Base-by-base conservation (phyloP, 192 early-diverging fungal genomes). In the Martensiomyces pterosporus region DNA sequence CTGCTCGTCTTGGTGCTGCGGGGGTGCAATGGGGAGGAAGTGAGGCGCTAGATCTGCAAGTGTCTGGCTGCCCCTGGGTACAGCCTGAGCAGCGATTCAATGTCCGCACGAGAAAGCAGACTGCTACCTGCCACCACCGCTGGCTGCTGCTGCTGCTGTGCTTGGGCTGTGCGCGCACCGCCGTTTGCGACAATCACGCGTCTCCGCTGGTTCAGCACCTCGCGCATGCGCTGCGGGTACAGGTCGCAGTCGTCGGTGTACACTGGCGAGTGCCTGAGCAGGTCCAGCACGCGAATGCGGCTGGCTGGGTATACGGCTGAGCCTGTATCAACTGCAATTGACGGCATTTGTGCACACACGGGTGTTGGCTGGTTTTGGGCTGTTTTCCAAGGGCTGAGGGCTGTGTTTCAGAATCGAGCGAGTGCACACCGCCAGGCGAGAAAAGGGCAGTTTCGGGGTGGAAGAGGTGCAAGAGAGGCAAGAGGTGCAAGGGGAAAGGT, bases 171-270 rank as follows among this genome's bases (percentile, higher is more conserved):
- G n/a, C n/a, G n/a, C n/a, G n/a, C n/a, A n/a, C 5, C 29, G 29
- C 12, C 29, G 12, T 32, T 12, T 5, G 29, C 38, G 0, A 35
- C 37, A 16, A 61, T 54, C 19, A 47, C 22, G 23, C 44, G 18
- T 12, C 25, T 19, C 16, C 32, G 55, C 46, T 64, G 60, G 53
- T 75, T 75, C 41, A 60, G 51, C 9, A 68, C 61, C 13, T 63
- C 57, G 16, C 65, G 72, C 60, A 75, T 48, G 9, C 51, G 54
- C 12, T 47, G 55, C 16, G 65, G 72, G 24, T 75, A 52, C 54
- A 75, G 52, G 61, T 75, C 65, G 39, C 72, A 75, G 47, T 55
- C 60, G 2, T 48, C 57, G 1, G 60, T 59, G 47, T 60, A 75
- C 18, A 52, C 43, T 12, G 72, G 60, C 43, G 65, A 75, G 52